These are phyloP conservation scores for Cladophialophora bantiana DNA, from an alignment of 2,329 filamentous ascomycete species.

Conservation along the genomic window DNA sequence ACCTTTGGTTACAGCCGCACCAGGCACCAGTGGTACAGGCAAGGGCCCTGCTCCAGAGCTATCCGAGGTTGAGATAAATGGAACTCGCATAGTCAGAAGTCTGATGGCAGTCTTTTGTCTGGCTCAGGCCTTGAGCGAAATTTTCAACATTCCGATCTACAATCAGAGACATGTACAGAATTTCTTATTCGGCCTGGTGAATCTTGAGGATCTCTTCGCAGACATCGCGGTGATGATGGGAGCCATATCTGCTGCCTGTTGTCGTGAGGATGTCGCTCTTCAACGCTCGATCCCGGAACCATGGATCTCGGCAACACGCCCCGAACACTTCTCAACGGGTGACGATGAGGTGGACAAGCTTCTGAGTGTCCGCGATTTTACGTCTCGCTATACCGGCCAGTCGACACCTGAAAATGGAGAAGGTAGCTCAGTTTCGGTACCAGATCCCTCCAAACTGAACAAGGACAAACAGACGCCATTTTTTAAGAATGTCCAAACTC, in stretches of 20 bases:
- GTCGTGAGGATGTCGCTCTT: slow-evolving; percentile 84
- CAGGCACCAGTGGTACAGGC: slow-evolving; percentile 33
- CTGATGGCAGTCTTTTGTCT: slow-evolving; percentile 79
- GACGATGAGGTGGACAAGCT: slow-evolving; percentile 52
- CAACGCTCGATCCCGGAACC: slow-evolving; percentile 73
- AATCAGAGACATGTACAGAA: slow-evolving; percentile 68
- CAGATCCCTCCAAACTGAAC: slow-evolving; percentile 40
- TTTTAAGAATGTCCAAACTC: slow-evolving; percentile 78
- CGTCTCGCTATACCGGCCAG: slow-evolving; percentile 7
- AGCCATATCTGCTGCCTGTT: slow-evolving; percentile 76
- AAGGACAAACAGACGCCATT: slow-evolving; percentile 49
- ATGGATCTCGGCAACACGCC: slow-evolving; percentile 58
- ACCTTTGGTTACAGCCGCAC: slow-evolving; percentile 59
- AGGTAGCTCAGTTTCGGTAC: slow-evolving; percentile 33
- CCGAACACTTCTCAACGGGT: slow-evolving; percentile 48
- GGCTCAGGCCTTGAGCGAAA: slow-evolving; percentile 74
- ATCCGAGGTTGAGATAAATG: slow-evolving; percentile 59
- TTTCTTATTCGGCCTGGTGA: slow-evolving; percentile 75
- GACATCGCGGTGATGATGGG: slow-evolving; percentile 77
- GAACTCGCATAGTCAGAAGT: slow-evolving; percentile 80
- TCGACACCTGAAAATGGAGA: slow-evolving; percentile 22
- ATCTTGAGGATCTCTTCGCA: slow-evolving; percentile 83
- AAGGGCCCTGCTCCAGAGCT: slow-evolving; percentile 37
- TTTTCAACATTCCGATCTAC: slow-evolving; percentile 71
- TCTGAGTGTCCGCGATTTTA: slow-evolving; percentile 36